A percentile compares a stretch with the other conserved stretches of the same genome.
phyloP scores from a whole-genome alignment of 495 filamentous ascomycete genomes.

The Sabuloglossum arenarium region DNA sequence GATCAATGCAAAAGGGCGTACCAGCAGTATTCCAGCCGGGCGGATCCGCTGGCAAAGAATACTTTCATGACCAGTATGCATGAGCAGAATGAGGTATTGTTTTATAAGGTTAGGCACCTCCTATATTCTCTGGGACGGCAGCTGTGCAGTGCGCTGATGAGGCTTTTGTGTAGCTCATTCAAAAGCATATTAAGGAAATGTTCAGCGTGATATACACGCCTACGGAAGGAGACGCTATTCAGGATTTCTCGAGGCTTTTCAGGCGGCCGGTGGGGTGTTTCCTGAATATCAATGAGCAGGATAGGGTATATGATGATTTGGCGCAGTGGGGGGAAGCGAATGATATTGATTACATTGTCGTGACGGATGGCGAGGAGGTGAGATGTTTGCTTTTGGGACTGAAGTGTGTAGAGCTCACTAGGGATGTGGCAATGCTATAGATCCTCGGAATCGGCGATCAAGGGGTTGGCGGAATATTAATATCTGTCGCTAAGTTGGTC shows the following conservation, averaged over 20 bases:
- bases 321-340: conserved; percentile 44
- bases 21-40: conserved; percentile 44
- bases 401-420: not conserved
- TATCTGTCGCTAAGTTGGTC: conserved; percentile 64
- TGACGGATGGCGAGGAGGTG: conserved; percentile 55
- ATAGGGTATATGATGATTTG: conserved; percentile 39
- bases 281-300: conserved; percentile 35
- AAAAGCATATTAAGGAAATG: conserved; percentile 62
- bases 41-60: conserved; percentile 49
- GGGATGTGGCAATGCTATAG: conserved; percentile 18
- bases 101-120: conserved; percentile 50
- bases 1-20: conserved; percentile 63
- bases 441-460: conserved; percentile 85
- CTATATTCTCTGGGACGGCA: too few species aligned
- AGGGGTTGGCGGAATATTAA: conserved; percentile 73
- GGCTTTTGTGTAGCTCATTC: conserved; percentile 36
- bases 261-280: conserved; percentile 56
- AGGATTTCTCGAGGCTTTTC: conserved; percentile 65
- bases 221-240: conserved; percentile 79
- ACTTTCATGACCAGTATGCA: conserved; percentile 66
- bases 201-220: conserved; percentile 78
- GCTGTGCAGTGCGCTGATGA: too few species aligned
- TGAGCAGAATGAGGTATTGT: conserved; percentile 64
- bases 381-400: not conserved
- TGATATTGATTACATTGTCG: conserved; percentile 78